Conservation (phyloP, 1,139 yeast species). For the Geotrichum restrictum region DNA sequence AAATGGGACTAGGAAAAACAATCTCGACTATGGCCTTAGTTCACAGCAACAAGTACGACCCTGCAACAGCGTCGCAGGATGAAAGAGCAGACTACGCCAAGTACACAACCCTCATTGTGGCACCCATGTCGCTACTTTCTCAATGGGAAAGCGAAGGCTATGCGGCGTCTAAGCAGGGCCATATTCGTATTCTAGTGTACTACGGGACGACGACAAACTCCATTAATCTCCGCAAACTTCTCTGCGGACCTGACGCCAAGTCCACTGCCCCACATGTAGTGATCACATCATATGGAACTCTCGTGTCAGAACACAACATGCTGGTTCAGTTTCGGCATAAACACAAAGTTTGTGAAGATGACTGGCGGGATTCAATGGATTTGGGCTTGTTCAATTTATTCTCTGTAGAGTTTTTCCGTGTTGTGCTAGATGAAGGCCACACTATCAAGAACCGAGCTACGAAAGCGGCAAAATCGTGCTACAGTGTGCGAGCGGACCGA, state of each 20-base stretch:
- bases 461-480: slow-evolving; percentile 76
- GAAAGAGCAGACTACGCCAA: slow-evolving; percentile 50
- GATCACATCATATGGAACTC: slow-evolving; percentile 84
- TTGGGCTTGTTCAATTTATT: slow-evolving; percentile 51
- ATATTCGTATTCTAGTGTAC: slow-evolving; percentile 47
- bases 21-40: slow-evolving; percentile 75
- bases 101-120: slow-evolving; percentile 71
- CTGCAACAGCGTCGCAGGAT: slow-evolving; percentile 22
- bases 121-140: slow-evolving; percentile 83
- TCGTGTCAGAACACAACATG: slow-evolving; percentile 64
- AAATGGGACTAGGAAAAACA: slow-evolving; percentile 95
- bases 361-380: slow-evolving; percentile 26
- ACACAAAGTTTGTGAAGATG: slow-evolving; percentile 18
- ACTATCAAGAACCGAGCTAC: slow-evolving; percentile 77
- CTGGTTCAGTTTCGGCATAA: slow-evolving; percentile 23
- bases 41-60: slow-evolving; percentile 42
- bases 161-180: slow-evolving; percentile 44
- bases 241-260: slow-evolving; percentile 40
- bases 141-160: slow-evolving; percentile 86
- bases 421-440: slow-evolving; percentile 91
- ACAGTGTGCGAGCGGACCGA: slow-evolving; percentile 58
- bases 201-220: slow-evolving; percentile 59
- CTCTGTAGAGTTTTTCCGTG: slow-evolving; percentile 69
- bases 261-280: slow-evolving; percentile 63
- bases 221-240: slow-evolving; percentile 44